These are phyloP conservation scores for Candida pseudoglaebosa DNA, from an alignment of 805 yeast species.

Conservation along the genomic window DNA sequence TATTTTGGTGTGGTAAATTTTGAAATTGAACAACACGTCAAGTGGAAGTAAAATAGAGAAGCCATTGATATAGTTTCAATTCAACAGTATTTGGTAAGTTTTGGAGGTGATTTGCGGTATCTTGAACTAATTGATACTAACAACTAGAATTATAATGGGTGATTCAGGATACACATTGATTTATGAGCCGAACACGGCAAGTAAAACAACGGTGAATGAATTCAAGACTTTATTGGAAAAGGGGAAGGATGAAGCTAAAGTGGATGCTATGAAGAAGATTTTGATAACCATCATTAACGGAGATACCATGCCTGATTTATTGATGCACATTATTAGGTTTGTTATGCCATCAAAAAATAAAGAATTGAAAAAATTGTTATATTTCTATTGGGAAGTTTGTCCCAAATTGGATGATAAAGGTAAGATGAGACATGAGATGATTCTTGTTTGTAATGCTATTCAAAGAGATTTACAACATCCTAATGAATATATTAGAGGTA, in stretches of 20 bases:
- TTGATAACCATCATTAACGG: conserved; percentile 87
- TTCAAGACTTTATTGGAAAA: conserved; percentile 77
- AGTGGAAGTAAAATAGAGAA: background rate
- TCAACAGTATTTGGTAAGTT: background rate
- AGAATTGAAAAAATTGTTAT: conserved; percentile 85
- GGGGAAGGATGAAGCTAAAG: conserved; percentile 82
- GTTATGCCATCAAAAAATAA: conserved; percentile 95
- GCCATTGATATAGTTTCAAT: background rate
- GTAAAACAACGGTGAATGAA: conserved; percentile 63
- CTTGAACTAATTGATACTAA: background rate
- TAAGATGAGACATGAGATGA: conserved; percentile 96
- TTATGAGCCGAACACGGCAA: conserved; percentile 68
- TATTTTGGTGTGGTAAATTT: background rate
- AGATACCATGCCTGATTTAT: conserved; percentile 83
- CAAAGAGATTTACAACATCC: conserved; percentile 98
- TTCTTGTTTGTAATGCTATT: conserved; percentile 95
- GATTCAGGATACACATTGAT: conserved; percentile 69
- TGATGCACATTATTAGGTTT: conserved; percentile 95
- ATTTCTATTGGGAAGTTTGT: conserved; percentile 97
- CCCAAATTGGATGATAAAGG: conserved; percentile 87
- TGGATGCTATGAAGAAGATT: conserved; percentile 85
- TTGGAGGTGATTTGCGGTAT: background rate
- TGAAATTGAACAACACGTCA: conserved; percentile 5
- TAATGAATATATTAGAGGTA: conserved; percentile 94
- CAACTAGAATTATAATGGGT: conserved; percentile 11